phyloP scores from a whole-genome alignment of 495 filamentous ascomycete species.

The Neurospora sp. region DNA sequence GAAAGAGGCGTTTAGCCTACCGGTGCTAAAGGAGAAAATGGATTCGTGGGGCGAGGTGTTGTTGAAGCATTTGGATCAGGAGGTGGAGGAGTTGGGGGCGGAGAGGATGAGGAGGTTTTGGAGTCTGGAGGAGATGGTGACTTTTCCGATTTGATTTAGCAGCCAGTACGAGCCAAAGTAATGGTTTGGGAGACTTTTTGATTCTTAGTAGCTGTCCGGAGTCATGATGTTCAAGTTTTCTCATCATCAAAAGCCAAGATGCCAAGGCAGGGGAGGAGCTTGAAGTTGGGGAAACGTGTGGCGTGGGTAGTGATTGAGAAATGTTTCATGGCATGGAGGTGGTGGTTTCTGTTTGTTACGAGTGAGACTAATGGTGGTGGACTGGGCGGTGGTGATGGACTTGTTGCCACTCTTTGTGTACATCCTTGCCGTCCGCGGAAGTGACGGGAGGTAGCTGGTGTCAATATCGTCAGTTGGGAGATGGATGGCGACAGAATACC shows the following conservation, averaged over 20 bases:
- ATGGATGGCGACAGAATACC: background rate
- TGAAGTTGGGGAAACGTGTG: background rate
- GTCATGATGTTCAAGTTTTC: background rate
- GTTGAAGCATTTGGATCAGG: constrained; percentile 64
- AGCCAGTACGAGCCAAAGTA: background rate
- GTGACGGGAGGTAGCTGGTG: background rate
- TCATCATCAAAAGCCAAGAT: background rate
- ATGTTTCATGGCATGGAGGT: background rate
- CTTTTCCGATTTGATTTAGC: constrained; percentile 52
- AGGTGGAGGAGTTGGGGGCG: constrained; percentile 58
- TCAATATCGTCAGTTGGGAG: background rate
- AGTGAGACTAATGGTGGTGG: background rate
- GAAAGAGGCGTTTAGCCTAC: constrained; percentile 58
- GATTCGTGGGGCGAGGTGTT: constrained; percentile 53
- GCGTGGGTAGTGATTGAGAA: background rate
- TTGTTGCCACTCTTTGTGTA: background rate
- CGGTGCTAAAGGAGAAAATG: constrained; percentile 60
- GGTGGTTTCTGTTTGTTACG: background rate
- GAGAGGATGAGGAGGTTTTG: constrained; percentile 87
- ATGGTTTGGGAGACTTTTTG: no score
- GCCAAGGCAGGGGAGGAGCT: background rate
- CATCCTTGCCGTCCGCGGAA: background rate
- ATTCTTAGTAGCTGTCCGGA: no score
- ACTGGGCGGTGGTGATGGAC: background rate
- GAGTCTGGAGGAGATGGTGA: constrained; percentile 63